Conservation (phyloP, 2,329 filamentous ascomycete genomes). For the Atkinsonella hypoxylon region DNA sequence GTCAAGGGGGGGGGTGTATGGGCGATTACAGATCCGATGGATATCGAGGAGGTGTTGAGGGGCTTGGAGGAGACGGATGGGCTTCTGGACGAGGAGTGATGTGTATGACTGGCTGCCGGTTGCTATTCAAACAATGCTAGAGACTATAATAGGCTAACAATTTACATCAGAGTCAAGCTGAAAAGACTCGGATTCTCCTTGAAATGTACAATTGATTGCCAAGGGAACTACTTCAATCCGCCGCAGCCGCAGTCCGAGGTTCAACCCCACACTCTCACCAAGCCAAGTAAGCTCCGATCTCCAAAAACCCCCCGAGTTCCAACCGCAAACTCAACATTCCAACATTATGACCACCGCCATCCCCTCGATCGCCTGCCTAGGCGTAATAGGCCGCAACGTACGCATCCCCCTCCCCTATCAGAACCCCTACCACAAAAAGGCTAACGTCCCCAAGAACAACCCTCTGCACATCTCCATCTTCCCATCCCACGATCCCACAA, state of each 20-base stretch:
- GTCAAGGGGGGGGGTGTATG: constrained; percentile 87
- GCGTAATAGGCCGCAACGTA: constrained; percentile 88
- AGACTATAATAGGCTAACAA: too few relatives aligned
- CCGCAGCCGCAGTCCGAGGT: too few relatives aligned
- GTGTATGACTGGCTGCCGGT: too few relatives aligned
- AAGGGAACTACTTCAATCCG: too few relatives aligned
- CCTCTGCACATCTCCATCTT: constrained; percentile 90
- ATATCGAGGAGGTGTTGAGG: constrained; percentile 56
- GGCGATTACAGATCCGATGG: constrained; percentile 73
- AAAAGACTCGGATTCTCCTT: too few relatives aligned
- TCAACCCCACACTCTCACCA: not conserved
- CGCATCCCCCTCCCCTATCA: constrained; percentile 14
- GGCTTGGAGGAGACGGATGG: constrained; percentile 53
- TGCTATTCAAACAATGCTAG: too few relatives aligned
- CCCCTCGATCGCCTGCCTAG: constrained; percentile 83
- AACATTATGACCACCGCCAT: constrained; percentile 47
- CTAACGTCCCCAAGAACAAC: constrained; percentile 59
- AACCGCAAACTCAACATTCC: not conserved
- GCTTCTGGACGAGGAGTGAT: constrained; percentile 34
- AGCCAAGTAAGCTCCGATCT: constrained; percentile 4
- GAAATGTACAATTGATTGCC: too few relatives aligned
- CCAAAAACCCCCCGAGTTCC: not conserved
- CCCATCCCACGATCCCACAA: constrained; percentile 53
- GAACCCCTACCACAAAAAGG: not conserved
- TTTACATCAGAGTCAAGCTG: too few relatives aligned